Evolutionary conservation across 202 grass and related monocot genomes (phyloP), one percentile per base, ranked within the genome.

Genomic region (Brachypodium distachyon): DNA sequence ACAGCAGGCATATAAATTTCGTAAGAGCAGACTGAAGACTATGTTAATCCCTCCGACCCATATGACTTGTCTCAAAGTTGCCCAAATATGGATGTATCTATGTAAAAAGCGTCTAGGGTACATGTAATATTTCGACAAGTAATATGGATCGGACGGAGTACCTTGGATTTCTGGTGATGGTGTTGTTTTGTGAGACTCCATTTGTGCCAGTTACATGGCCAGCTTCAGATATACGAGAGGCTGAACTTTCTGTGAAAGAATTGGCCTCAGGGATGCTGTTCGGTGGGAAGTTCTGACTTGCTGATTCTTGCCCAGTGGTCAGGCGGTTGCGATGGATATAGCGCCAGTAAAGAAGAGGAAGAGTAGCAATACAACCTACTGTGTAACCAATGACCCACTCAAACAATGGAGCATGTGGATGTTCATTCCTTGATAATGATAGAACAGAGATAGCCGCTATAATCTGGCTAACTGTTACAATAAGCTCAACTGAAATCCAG

Each of bases 341-440:
- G 34, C 93, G 83, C 93, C 90, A 97, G 70, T 80, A 97, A 60
- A 97, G 84, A 88, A 93, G 87, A 69, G 93, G 93, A 66, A 97
- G 79, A 51, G 83, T 97, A 59, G 74, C 76, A 74, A 82, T 50
- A 82, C 93, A 90, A 52, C 93, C 93, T 51, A 80, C 74, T 42
- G 93, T 93, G 63, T 97, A 93, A 70, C 90, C 93, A 75, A 93
- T 87, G 54, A 97, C 38, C 93, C 93, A 97, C 72, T 73, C 77
- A 69, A 90, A 93, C 51, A 97, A 90, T 14, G 87, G 93, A 72
- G 90, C 47, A 40, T 79, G 73, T 40, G 93, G 90, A 82, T 84
- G 90, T 40, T 97, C 93, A 48, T 90, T 43, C 83, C 86, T 90
- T 43, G 93, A 97, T 25, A 97, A 34, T 22, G 77, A 82, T 3